These are phyloP conservation scores for Helicostylum pulchrum DNA, from an alignment of 192 early-diverging fungal species.

Conservation along the genomic window DNA sequence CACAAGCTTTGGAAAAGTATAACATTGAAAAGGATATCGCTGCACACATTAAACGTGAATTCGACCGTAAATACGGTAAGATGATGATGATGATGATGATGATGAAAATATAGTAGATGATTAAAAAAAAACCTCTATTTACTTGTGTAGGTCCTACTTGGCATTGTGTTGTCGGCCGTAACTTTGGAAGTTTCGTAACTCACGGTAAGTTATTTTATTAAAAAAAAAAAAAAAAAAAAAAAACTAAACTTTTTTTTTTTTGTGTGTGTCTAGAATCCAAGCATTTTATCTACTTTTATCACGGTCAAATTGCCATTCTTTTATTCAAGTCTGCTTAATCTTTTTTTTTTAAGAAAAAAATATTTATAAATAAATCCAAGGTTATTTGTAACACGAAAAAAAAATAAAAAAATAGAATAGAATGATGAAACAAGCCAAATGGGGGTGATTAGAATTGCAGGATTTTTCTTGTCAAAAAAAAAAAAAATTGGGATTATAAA, in stretches of 20 bases:
- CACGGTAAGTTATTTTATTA: conserved; percentile 61
- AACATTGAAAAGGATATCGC: conserved; percentile 98
- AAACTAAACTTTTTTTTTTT: not conserved
- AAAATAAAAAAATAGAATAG: not conserved
- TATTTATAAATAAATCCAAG: not conserved
- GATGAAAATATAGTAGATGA: not conserved
- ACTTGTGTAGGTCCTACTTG: conserved; percentile 72
- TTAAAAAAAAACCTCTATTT: not conserved
- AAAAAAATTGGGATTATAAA: conserved; percentile 1
- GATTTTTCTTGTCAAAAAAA: conserved; percentile 3
- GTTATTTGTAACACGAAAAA: too few relatives aligned
- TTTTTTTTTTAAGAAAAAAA: not conserved
- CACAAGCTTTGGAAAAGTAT: conserved; percentile 87
- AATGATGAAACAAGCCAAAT: conserved; percentile 11
- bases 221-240: not conserved
- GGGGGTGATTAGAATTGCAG: not conserved
- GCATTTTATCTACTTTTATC: conserved; percentile 99
- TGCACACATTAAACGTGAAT: conserved; percentile 95
- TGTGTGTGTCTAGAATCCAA: conserved; percentile 54
- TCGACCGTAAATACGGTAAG: conserved; percentile 90
- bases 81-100: not conserved
- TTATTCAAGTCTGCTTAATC: conserved; percentile 89
- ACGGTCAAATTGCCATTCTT: conserved; percentile 89
- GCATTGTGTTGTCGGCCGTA: conserved; percentile 98
- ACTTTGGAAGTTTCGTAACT: conserved; percentile 99